Evolutionary conservation across 2,329 filamentous ascomycete species (phyloP).

Genomic region (Fusarium praegraminearum): DNA sequence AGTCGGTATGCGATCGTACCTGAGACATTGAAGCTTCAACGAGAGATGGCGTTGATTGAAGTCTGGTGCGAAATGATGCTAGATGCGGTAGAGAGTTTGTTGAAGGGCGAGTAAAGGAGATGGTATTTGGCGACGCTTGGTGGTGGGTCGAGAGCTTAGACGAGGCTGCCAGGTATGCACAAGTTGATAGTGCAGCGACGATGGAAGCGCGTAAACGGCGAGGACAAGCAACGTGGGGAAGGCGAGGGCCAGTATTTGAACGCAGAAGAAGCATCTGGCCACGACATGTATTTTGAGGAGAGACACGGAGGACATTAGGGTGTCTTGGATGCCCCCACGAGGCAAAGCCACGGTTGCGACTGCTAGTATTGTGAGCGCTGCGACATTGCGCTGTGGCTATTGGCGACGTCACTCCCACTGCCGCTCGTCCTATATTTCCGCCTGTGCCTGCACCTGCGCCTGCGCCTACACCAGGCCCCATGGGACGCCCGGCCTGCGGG

Average conservation of each 20-base stretch:
- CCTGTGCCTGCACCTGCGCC: slow-evolving; percentile 13
- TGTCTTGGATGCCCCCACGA: slow-evolving; percentile 39
- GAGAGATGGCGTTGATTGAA: slow-evolving; percentile 37
- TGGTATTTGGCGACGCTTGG: slow-evolving; percentile 38
- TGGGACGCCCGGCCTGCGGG: slow-evolving; percentile 50
- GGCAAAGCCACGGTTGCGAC: slow-evolving; percentile 30
- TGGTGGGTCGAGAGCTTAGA: slow-evolving; percentile 35
- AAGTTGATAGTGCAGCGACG: slow-evolving; percentile 45
- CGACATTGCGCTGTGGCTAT: slow-evolving; percentile 33
- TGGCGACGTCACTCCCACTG: slow-evolving; percentile 47
- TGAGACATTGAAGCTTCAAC: slow-evolving; percentile 50
- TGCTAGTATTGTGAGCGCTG: slow-evolving; percentile 18
- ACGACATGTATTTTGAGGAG: slow-evolving; percentile 33
- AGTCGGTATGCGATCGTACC: slow-evolving; percentile 50
- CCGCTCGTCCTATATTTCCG: background rate
- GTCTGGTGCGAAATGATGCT: slow-evolving; percentile 38
- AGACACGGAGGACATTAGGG: slow-evolving; percentile 40
- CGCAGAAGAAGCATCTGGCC: slow-evolving; percentile 44
- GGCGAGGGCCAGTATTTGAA: slow-evolving; percentile 38
- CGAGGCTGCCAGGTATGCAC: slow-evolving; percentile 43
- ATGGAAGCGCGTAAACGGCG: slow-evolving; percentile 42
- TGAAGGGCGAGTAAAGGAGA: slow-evolving; percentile 23
- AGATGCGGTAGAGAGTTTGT: slow-evolving; percentile 44
- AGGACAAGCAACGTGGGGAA: slow-evolving; percentile 36
- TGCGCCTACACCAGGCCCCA: slow-evolving; percentile 42